Conservation (phyloP, 139 green algal genomes). For the Chlamydomonas sphaeroides region DNA sequence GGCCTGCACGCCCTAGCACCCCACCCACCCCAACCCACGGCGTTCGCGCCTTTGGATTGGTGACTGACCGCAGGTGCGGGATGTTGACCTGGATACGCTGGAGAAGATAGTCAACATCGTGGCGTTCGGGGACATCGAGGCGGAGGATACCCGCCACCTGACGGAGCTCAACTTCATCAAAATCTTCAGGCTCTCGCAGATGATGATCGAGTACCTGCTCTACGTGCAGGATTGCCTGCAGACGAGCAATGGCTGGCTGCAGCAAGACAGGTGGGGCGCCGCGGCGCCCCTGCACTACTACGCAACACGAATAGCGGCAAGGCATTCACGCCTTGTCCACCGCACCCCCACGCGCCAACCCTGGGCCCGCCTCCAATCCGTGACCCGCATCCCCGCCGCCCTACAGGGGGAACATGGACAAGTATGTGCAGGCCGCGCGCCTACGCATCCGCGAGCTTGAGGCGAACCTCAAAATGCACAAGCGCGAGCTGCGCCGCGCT, state of each 20-base stretch:
- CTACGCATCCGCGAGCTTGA: conserved; percentile 61
- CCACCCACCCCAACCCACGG: not conserved
- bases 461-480: conserved; percentile 43
- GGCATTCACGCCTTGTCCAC: too few species aligned
- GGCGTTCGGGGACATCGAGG: conserved; percentile 74
- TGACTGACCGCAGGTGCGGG: conserved; percentile 62
- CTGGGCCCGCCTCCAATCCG: not conserved
- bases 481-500: conserved; percentile 55
- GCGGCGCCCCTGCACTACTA: too few species aligned
- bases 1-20: too few species aligned
- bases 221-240: conserved; percentile 82
- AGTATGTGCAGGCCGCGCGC: conserved; percentile 46
- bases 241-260: conserved; percentile 56
- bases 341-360: too few species aligned
- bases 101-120: conserved; percentile 68
- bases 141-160: conserved; percentile 74
- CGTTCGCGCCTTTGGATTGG: not conserved
- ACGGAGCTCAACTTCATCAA: conserved; percentile 72
- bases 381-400: not conserved
- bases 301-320: too few species aligned
- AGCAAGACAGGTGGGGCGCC: conserved; percentile 62
- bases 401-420: conserved; percentile 44
- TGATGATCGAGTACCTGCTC: conserved; percentile 85
- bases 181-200: conserved; percentile 79
- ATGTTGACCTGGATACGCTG: conserved; percentile 75